phyloP scores from a whole-genome alignment of 148 eudicot genomes.

The Rhododendron kiyosumense region DNA sequence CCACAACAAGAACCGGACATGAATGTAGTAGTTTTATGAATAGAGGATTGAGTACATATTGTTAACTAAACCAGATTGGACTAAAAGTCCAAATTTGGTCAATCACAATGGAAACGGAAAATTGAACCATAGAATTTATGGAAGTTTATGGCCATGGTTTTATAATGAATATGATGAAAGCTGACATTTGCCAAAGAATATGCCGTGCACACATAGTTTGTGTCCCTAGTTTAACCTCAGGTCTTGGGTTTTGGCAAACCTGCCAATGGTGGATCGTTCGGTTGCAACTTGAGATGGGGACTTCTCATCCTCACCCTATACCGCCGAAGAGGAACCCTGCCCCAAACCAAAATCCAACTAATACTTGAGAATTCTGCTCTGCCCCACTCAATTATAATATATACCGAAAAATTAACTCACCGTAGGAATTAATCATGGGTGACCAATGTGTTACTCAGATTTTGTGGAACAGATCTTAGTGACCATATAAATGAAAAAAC shows the following conservation, averaged over 20 bases:
- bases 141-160: background rate
- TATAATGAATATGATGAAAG: background rate
- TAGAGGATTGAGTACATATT: background rate
- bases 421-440: background rate
- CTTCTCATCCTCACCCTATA: background rate
- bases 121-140: background rate
- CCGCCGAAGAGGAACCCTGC: background rate
- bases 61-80: background rate
- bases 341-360: background rate
- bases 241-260: constrained; percentile 3
- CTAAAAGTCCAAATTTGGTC: background rate
- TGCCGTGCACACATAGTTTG: background rate
- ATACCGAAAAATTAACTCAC: background rate
- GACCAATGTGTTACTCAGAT: background rate
- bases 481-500: background rate
- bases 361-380: background rate
- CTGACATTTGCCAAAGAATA: background rate
- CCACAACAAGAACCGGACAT: background rate
- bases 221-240: background rate
- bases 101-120: background rate
- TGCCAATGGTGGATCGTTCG: background rate
- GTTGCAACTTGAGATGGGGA: background rate
- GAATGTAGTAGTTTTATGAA: background rate
- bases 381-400: background rate
- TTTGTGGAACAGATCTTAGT: background rate